A percentile compares a stretch with the other conserved stretches of the same genome.
Evolutionary conservation across 768 basidiomycete species (phyloP).

Genomic region (Naganishia antarctica): DNA sequence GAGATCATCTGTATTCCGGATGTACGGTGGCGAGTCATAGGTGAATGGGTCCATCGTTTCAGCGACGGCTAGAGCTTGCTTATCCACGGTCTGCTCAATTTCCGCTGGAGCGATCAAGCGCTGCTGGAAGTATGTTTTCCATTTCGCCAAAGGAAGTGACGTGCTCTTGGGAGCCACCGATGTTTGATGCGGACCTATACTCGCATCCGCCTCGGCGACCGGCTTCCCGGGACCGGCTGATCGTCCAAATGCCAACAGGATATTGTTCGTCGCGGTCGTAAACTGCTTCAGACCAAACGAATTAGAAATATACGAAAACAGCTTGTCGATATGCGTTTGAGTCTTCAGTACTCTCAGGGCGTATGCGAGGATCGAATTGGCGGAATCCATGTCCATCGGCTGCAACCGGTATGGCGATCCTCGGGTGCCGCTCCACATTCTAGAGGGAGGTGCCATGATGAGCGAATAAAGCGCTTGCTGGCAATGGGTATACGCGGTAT

Average conservation of each 20-base stretch:
- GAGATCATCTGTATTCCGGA: constrained; percentile 1
- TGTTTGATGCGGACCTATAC: background rate
- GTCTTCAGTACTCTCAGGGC: constrained; percentile 29
- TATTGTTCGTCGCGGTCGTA: constrained; percentile 1
- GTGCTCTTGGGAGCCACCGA: background rate
- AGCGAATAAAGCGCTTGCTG: constrained; percentile 45
- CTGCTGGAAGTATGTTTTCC: constrained; percentile 13
- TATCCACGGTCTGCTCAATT: background rate
- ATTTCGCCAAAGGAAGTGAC: background rate
- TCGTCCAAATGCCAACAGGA: background rate
- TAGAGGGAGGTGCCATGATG: constrained; percentile 40
- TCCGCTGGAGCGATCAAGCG: background rate
- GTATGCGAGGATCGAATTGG: constrained; percentile 36
- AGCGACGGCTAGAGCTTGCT: background rate
- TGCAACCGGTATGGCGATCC: constrained; percentile 34
- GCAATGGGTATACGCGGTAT: constrained; percentile 44
- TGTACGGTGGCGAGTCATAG: constrained; percentile 13
- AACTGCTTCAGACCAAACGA: constrained; percentile 6
- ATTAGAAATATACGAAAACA: background rate
- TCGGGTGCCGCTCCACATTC: background rate
- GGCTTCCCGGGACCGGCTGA: background rate
- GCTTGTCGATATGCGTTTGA: background rate
- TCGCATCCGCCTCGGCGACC: constrained; percentile 1
- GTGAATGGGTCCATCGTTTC: background rate
- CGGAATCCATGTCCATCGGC: constrained; percentile 34